phyloP scores from a whole-genome alignment of 164 flowering plant genomes.

The Magnolia officinalis region DNA sequence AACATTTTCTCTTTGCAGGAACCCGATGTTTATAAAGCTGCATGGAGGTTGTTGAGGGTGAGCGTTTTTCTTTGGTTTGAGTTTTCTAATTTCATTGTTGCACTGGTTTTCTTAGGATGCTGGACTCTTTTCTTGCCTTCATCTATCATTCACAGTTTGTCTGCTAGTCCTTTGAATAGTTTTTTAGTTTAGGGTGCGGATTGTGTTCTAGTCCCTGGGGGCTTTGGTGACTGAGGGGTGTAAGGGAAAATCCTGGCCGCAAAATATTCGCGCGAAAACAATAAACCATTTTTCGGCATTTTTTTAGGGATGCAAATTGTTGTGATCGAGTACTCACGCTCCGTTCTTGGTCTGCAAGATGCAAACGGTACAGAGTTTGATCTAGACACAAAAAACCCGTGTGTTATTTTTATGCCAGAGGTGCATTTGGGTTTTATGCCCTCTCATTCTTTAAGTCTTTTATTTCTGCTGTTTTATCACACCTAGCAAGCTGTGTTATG shows the following conservation, averaged over 20 bases:
- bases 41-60: constrained; percentile 79
- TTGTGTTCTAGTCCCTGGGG: constrained; percentile 94
- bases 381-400: constrained; percentile 65
- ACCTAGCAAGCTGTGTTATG: not conserved
- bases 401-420: constrained; percentile 98
- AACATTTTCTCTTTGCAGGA: constrained; percentile 43
- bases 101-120: not conserved
- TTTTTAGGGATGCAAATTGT: constrained; percentile 98
- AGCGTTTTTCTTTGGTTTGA: not conserved
- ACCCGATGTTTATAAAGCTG: constrained; percentile 59
- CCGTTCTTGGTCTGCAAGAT: constrained; percentile 67
- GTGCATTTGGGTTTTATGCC: constrained; percentile 25
- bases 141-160: not conserved
- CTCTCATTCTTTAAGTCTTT: not conserved
- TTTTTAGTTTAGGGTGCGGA: constrained; percentile 62
- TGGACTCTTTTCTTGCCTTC: not conserved
- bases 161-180: constrained; percentile 5
- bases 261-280: constrained; percentile 82
- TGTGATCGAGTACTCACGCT: constrained; percentile 84
- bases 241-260: constrained; percentile 96
- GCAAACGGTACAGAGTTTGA: constrained; percentile 95
- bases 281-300: constrained; percentile 80
- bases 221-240: constrained; percentile 97
- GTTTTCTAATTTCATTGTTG: not conserved
- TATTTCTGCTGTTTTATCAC: not conserved